Evolutionary conservation across 441 rosid species (phyloP).

Genomic region (Hura crepitans): DNA sequence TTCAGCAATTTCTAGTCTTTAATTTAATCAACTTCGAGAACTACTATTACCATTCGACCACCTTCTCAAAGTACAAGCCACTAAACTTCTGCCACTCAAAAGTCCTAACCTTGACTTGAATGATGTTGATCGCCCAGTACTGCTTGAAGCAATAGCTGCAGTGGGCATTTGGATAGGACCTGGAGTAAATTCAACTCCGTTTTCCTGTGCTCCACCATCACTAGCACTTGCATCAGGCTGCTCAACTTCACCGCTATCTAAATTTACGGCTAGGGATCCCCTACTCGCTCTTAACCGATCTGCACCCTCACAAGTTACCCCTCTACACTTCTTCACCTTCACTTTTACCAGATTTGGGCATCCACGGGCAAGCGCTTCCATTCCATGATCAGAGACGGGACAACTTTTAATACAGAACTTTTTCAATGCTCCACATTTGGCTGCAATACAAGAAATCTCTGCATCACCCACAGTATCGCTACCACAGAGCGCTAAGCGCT

Average conservation of each 20-base stretch:
- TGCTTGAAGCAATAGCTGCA: constrained; percentile 38
- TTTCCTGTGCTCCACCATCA: constrained; percentile 55
- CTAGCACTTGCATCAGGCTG: constrained; percentile 45
- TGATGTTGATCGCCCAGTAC: constrained; percentile 39
- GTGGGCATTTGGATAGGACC: constrained; percentile 27
- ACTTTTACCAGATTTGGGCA: constrained; percentile 76
- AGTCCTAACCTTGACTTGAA: constrained; percentile 57
- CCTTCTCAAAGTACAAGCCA: constrained; percentile 59
- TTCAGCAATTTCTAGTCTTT: constrained; percentile 15
- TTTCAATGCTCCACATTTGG: constrained; percentile 57
- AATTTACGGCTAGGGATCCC: constrained; percentile 49
- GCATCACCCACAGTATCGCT: constrained; percentile 69
- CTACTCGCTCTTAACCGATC: constrained; percentile 52
- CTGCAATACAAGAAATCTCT: constrained; percentile 59
- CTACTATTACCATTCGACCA: constrained; percentile 47
- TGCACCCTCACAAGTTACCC: constrained; percentile 50
- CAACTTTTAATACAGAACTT: constrained; percentile 72
- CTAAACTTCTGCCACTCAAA: constrained; percentile 47
- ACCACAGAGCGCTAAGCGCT: constrained; percentile 73
- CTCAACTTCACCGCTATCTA: constrained; percentile 53
- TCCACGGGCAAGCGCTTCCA: constrained; percentile 63
- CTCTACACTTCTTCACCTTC: constrained; percentile 75
- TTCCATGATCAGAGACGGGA: constrained; percentile 51
- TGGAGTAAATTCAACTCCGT: constrained; percentile 41
- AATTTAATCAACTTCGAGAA: constrained; percentile 33